phyloP scores from a whole-genome alignment of 106 monocot species.

The Allium sativum region DNA sequence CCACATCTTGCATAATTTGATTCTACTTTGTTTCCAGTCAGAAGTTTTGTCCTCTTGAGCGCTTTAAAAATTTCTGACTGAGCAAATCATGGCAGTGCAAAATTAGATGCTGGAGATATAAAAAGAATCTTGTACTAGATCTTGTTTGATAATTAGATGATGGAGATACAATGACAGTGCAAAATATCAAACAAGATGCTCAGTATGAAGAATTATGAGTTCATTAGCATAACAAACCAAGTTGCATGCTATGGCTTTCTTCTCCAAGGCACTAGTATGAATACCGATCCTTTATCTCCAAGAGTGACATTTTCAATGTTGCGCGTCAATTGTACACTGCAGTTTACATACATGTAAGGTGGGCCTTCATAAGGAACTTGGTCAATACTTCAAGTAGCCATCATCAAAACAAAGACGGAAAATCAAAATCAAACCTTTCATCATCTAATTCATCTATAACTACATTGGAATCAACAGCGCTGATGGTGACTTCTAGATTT shows the following conservation, averaged over 20 bases:
- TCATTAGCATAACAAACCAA: slow-evolving; percentile 97
- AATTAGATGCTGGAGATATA: too few relatives aligned
- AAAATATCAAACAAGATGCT: too few relatives aligned
- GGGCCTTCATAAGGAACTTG: not conserved
- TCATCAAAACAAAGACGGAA: not conserved
- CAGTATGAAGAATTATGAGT: slow-evolving; percentile 34
- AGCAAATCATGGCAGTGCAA: not conserved
- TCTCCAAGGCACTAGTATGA: slow-evolving; percentile 81
- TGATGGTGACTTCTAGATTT: slow-evolving; percentile 93
- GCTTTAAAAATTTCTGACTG: slow-evolving; percentile 98
- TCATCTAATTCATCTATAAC: slow-evolving; percentile 87
- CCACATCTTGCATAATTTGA: slow-evolving; percentile 89
- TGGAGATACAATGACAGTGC: too few relatives aligned
- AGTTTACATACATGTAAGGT: not conserved
- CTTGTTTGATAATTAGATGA: too few relatives aligned
- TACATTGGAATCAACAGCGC: slow-evolving; percentile 77
- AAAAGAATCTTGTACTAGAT: too few relatives aligned
- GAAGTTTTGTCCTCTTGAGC: slow-evolving; percentile 73
- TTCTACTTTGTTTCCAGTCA: slow-evolving; percentile 41
- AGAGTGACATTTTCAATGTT: slow-evolving; percentile 90
- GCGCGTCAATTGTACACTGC: slow-evolving; percentile 1
- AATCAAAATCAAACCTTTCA: slow-evolving; percentile 47
- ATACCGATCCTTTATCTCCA: slow-evolving; percentile 90
- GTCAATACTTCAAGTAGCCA: not conserved
- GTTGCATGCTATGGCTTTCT: slow-evolving; percentile 97